These are phyloP conservation scores for Stylonectria norvegica DNA, from an alignment of 2,329 filamentous ascomycete genomes.

Conservation along the genomic window DNA sequence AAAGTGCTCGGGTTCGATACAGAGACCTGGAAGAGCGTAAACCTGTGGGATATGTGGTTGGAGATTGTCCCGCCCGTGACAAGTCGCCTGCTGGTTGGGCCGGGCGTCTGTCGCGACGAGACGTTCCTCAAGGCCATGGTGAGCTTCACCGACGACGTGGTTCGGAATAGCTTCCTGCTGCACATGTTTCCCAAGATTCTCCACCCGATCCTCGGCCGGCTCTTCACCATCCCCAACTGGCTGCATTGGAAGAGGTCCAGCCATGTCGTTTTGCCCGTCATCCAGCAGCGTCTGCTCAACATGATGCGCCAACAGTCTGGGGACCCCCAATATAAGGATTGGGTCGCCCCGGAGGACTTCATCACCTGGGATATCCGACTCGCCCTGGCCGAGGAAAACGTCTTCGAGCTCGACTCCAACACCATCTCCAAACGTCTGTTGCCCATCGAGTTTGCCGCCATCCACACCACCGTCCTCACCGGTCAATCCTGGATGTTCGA, in stretches of 20 bases:
- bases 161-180: slow-evolving; percentile 44
- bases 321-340: slow-evolving; percentile 39
- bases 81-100: slow-evolving; percentile 42
- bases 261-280: slow-evolving; percentile 43
- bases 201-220: slow-evolving; percentile 46
- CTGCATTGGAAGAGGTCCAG: slow-evolving; percentile 45
- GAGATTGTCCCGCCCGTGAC: slow-evolving; percentile 42
- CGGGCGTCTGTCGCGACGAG: slow-evolving; percentile 38
- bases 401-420: slow-evolving; percentile 43
- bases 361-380: slow-evolving; percentile 55
- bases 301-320: slow-evolving; percentile 40
- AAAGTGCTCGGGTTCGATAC: slow-evolving; percentile 33
- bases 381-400: slow-evolving; percentile 42
- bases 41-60: slow-evolving; percentile 45
- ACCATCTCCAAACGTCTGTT: slow-evolving; percentile 51
- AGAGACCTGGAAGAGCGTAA: slow-evolving; percentile 37
- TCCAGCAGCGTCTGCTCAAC: slow-evolving; percentile 46
- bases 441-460: slow-evolving; percentile 56
- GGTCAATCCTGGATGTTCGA: slow-evolving; percentile 47
- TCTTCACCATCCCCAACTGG: slow-evolving; percentile 44
- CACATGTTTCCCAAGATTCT: slow-evolving; percentile 45
- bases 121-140: slow-evolving; percentile 46
- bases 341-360: slow-evolving; percentile 51
- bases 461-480: slow-evolving; percentile 56
- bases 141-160: slow-evolving; percentile 47